These are phyloP conservation scores for Verticillium isaacii DNA, from an alignment of 2,329 filamentous ascomycete species.

Conservation along the genomic window DNA sequence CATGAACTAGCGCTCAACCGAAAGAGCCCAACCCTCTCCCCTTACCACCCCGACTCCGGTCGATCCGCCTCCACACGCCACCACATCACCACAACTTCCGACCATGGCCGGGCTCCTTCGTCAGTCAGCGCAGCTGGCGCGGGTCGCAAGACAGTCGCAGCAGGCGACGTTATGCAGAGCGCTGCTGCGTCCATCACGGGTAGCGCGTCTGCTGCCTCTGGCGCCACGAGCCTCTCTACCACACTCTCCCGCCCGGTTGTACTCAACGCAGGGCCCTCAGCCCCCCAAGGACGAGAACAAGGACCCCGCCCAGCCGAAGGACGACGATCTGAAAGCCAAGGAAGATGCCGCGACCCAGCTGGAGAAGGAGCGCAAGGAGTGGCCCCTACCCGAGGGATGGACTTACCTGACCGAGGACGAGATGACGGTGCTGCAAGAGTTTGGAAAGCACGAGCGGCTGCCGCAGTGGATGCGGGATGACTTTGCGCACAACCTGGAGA, in stretches of 20 bases:
- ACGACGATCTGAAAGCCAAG: slow-evolving; percentile 14
- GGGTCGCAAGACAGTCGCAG: slow-evolving; percentile 53
- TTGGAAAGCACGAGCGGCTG: slow-evolving; percentile 53
- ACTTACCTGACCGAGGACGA: slow-evolving; percentile 41
- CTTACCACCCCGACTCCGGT: slow-evolving; percentile 9
- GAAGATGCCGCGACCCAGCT: slow-evolving; percentile 7
- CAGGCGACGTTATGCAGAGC: slow-evolving; percentile 45
- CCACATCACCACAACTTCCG: slow-evolving; percentile 7
- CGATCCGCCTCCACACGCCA: slow-evolving; percentile 6
- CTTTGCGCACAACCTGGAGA: slow-evolving; percentile 55
- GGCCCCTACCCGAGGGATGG: slow-evolving; percentile 40
- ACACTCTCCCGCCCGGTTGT: slow-evolving; percentile 24
- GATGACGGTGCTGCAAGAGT: slow-evolving; percentile 49
- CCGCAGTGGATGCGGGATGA: slow-evolving; percentile 57
- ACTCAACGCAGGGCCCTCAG: slow-evolving; percentile 30
- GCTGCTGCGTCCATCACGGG: slow-evolving; percentile 24
- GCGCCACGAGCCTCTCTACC: slow-evolving; percentile 28
- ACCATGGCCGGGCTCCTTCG: slow-evolving; percentile 64
- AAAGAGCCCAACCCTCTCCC: not conserved
- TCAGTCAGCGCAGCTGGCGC: slow-evolving; percentile 61
- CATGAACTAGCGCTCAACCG: not conserved
- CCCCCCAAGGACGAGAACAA: slow-evolving; percentile 29
- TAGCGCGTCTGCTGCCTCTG: slow-evolving; percentile 28
- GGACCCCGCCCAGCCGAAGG: slow-evolving; percentile 3
- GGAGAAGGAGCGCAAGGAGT: slow-evolving; percentile 17